Conservation (phyloP, 352 stramenopile species). For the Hyaloperonospora brassicae region DNA sequence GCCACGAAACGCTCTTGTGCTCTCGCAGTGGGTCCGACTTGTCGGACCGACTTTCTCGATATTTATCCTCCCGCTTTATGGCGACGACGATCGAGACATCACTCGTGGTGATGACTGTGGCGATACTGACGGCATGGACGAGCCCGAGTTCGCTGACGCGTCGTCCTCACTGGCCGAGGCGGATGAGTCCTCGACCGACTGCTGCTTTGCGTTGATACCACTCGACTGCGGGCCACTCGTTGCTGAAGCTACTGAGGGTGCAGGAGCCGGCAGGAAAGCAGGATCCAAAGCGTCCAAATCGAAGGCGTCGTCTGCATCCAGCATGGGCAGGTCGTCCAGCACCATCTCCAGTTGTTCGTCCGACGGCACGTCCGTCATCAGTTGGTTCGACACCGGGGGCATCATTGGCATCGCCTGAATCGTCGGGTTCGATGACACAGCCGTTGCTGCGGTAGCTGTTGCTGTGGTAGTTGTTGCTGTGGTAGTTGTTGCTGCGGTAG, state of each 20-base stretch:
- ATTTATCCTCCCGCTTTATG: no score
- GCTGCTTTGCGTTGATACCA: slow-evolving; percentile 29
- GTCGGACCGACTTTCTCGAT: no score
- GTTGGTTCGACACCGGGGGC: slow-evolving; percentile 24
- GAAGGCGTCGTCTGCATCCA: slow-evolving; percentile 62
- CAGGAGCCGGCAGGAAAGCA: slow-evolving; percentile 24
- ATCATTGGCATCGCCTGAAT: slow-evolving; percentile 27
- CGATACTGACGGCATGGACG: slow-evolving; percentile 48
- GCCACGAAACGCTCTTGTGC: no score
- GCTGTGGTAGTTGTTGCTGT: slow-evolving; percentile 15
- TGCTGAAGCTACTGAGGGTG: slow-evolving; percentile 7
- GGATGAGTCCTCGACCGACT: slow-evolving; percentile 37
- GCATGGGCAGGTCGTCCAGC: slow-evolving; percentile 63
- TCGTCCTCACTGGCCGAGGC: slow-evolving; percentile 38
- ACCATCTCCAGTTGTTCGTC: slow-evolving; percentile 67
- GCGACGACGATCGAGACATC: slow-evolving; percentile 54
- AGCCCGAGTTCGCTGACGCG: slow-evolving; percentile 52
- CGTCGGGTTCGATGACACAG: not conserved
- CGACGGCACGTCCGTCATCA: slow-evolving; percentile 39
- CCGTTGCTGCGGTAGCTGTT: not conserved
- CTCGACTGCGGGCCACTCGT: slow-evolving; percentile 11
- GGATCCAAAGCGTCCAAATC: slow-evolving; percentile 35
- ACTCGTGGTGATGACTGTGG: slow-evolving; percentile 43
- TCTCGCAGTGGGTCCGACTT: no score
- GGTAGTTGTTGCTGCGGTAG: no score